Evolutionary conservation across 352 stramenopile species (phyloP).

Genomic region (Peronosclerospora sorghi): DNA sequence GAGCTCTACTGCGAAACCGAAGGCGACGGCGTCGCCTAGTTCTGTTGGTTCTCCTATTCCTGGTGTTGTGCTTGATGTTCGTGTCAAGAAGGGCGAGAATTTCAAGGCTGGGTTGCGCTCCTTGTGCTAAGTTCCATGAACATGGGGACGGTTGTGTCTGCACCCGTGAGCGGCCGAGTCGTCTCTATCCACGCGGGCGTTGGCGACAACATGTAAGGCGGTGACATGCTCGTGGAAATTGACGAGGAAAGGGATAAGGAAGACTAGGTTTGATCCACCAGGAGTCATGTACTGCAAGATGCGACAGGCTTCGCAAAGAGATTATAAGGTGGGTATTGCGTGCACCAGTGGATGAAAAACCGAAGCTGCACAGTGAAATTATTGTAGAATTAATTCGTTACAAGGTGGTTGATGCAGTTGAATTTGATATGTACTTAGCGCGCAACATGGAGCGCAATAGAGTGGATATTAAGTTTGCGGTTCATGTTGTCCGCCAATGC

Average conservation of each 20-base stretch:
- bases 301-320: no score
- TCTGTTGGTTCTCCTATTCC: slow-evolving; percentile 96
- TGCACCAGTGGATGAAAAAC: no score
- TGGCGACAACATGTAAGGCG: slow-evolving; percentile 90
- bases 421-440: no score
- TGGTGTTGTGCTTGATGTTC: slow-evolving; percentile 93
- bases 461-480: no score
- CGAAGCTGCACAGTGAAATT: no score
- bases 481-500: no score
- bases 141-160: slow-evolving; percentile 95
- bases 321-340: no score
- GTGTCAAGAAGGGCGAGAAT: slow-evolving; percentile 86
- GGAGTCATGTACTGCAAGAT: slow-evolving; percentile 4
- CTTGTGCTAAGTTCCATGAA: slow-evolving; percentile 96
- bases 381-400: no score
- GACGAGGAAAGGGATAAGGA: slow-evolving; percentile 71
- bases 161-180: slow-evolving; percentile 85
- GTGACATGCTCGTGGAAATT: slow-evolving; percentile 94
- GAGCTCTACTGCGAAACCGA: slow-evolving; percentile 53
- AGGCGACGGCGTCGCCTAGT: slow-evolving; percentile 75
- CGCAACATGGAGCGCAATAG: no score
- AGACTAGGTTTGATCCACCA: slow-evolving; percentile 23
- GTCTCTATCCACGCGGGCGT: slow-evolving; percentile 85
- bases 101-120: slow-evolving; percentile 90
- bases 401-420: no score